Conservation (phyloP, 108 stramenopile species). For the Skeletonema costatum region DNA sequence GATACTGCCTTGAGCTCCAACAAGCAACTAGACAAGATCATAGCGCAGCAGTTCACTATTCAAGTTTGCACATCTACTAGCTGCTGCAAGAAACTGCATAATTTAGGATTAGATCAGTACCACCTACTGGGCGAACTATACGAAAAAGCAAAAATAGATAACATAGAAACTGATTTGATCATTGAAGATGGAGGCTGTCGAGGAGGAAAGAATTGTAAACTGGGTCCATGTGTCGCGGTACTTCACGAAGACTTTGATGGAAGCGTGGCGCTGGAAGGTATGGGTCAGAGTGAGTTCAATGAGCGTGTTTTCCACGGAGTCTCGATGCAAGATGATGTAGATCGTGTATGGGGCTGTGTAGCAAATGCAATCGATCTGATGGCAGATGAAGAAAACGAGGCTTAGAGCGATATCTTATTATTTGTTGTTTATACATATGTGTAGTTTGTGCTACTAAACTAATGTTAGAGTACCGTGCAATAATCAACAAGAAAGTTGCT, state of each 20-base stretch:
- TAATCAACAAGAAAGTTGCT: constrained; percentile 10
- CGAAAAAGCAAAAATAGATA: constrained; percentile 28
- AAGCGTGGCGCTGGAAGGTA: constrained; percentile 75
- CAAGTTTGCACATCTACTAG: constrained; percentile 71
- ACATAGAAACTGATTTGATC: constrained; percentile 29
- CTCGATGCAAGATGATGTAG: constrained; percentile 58
- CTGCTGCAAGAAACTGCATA: constrained; percentile 58
- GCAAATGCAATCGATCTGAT: constrained; percentile 59
- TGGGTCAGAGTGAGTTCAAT: constrained; percentile 64
- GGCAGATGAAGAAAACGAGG: constrained; percentile 49
- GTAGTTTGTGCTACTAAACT: neutral
- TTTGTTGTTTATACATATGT: neutral
- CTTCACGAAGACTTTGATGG: constrained; percentile 84
- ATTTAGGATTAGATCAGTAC: constrained; percentile 61
- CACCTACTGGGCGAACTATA: constrained; percentile 69
- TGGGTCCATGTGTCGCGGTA: constrained; percentile 77
- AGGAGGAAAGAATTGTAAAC: constrained; percentile 68
- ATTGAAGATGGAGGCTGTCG: constrained; percentile 77
- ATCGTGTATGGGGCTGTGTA: constrained; percentile 63
- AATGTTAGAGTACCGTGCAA: constrained; percentile 36
- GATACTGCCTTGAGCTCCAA: neutral
- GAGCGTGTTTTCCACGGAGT: constrained; percentile 63
- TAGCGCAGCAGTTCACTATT: constrained; percentile 69
- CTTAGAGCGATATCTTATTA: neutral
- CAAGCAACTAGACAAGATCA: constrained; percentile 4